phyloP scores from a whole-genome alignment of 768 basidiomycete species.

The Nevesoporus exiguus region DNA sequence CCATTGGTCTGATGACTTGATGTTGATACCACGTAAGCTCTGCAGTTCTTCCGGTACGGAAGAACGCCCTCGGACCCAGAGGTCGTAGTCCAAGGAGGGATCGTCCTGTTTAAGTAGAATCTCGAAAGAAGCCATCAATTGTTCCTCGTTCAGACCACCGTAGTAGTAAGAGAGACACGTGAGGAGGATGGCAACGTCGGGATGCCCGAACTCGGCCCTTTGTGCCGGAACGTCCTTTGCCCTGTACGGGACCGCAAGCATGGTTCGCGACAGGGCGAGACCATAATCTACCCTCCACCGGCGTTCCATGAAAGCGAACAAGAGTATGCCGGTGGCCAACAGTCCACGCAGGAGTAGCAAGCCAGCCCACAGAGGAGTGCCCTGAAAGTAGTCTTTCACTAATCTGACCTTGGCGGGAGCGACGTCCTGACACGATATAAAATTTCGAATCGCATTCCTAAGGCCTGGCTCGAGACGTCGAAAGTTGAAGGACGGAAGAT shows the following conservation, averaged over 20 bases:
- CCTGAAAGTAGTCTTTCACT: not conserved
- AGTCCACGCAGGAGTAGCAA: not conserved
- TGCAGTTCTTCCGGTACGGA: not conserved
- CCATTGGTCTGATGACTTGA: not conserved
- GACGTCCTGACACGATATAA: slow-evolving; percentile 19
- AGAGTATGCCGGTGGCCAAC: not conserved
- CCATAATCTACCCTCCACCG: not conserved
- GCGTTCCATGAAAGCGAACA: not conserved
- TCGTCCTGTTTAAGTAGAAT: not conserved
- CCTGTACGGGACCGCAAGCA: not conserved
- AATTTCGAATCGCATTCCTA: slow-evolving; percentile 10
- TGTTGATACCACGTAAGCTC: not conserved
- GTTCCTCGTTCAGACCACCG: not conserved
- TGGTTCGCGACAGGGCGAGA: not conserved
- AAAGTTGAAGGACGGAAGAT: slow-evolving; percentile 17
- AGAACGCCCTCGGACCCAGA: not conserved
- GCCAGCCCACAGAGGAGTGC: not conserved
- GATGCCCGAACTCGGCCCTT: not conserved
- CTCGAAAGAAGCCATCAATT: not conserved
- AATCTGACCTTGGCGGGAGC: not conserved
- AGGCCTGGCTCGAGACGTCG: slow-evolving; percentile 1
- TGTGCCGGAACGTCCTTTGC: not conserved
- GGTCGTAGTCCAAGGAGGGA: not conserved
- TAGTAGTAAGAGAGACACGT: not conserved
- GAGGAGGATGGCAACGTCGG: not conserved